Percentiles rank a stretch among this genome's conserved stretches.
phyloP scores from a whole-genome alignment of 2,329 filamentous ascomycete genomes.

The Dactylellina haptotyla region DNA sequence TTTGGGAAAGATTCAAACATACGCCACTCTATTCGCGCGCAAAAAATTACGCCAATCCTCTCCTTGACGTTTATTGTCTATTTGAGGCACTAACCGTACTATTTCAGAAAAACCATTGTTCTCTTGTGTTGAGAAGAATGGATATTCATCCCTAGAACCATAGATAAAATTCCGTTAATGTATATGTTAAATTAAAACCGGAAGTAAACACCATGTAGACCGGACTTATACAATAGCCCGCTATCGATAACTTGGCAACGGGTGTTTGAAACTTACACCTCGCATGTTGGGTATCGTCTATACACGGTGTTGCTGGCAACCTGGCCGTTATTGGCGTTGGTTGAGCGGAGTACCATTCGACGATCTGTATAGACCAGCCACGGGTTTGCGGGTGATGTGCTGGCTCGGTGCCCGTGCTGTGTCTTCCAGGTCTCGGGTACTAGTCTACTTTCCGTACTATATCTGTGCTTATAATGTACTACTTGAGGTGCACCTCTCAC shows the following conservation, averaged over 20 bases:
- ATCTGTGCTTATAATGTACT: neutral
- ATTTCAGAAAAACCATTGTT: neutral
- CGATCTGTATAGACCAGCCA: neutral
- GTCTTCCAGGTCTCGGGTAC: neutral
- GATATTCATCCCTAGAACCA: conserved; percentile 28
- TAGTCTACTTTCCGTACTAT: neutral
- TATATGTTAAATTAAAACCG: no score
- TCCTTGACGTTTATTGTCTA: neutral
- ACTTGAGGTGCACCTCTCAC: neutral
- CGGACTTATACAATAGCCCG: neutral
- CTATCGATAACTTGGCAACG: neutral
- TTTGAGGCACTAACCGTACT: conserved; percentile 2
- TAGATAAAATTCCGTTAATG: no score
- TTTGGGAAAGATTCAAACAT: neutral
- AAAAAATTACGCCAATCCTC: conserved; percentile 8
- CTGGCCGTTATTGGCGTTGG: neutral
- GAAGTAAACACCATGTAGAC: no score
- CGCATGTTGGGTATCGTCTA: conserved; percentile 14
- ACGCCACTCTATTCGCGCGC: conserved; percentile 19
- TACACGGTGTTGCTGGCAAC: neutral
- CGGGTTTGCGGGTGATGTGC: neutral
- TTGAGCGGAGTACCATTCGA: neutral
- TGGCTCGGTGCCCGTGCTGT: neutral
- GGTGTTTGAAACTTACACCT: conserved; percentile 10
- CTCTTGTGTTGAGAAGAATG: conserved; percentile 8